Base-by-base conservation (phyloP, 768 basidiomycete genomes). In the Termitomyces sp. region DNA sequence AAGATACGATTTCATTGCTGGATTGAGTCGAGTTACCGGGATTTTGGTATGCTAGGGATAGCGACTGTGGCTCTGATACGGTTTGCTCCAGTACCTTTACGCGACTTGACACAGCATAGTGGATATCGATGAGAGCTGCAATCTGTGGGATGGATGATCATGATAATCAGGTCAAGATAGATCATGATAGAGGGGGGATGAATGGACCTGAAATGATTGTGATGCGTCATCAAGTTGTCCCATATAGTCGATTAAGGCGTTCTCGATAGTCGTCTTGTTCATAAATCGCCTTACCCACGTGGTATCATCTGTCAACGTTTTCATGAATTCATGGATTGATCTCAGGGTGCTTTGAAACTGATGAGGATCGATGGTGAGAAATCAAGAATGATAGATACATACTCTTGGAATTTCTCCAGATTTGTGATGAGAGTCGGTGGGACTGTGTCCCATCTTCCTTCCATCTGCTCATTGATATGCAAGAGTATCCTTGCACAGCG, bases 81-180 rank as follows among this genome's bases (percentile, higher is more conserved):
- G 43, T 31, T 50, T 8, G 61, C 41, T 64, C 45, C 29, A 59
- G 59, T n/a, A n/a, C 11, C 19, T 40, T 43, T 37, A 42, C 21
- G 32, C 10, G 38, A 31, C n/a, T 44, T 1, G 59, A 56, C 32
- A 79, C 62, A 19, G 74, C 69, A 54, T 74, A 72, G 59, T 81
- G 79, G 17, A 82, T 72, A 47, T 77, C 73, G 40, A 82, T 79
- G 5, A 81, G 70, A 0, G 77, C 75, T 6, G 77, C 73, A 6
- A 80, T 71, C 80, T 81, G 56, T 16, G 21, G 5, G 40, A 27
- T 37, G 16, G 35, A 37, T 45, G 25, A 27, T 45, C 43, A 9
- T 27, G 25, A 37, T 37, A 27, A 27, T 9, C 16, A 10, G 4
- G 1, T 3, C 0, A 7, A 17, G 23, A 23, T 14, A 1, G 5